Conservation (phyloP, 257 asterid genomes). For the Solanum chmielewskii region DNA sequence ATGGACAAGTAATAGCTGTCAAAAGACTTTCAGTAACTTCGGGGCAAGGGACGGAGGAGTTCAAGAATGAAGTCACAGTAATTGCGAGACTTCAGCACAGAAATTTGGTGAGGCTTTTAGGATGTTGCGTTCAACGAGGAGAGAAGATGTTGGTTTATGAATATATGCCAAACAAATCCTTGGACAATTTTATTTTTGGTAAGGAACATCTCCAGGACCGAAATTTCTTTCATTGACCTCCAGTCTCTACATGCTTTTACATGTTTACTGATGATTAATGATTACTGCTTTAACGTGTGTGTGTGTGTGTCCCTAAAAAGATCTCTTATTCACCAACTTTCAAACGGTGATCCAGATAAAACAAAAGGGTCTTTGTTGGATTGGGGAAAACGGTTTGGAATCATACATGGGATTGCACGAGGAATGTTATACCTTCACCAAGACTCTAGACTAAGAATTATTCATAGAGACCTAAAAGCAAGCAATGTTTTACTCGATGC, state of each 20-base stretch:
- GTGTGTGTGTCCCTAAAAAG: not conserved
- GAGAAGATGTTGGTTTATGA: constrained; percentile 30
- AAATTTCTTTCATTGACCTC: not conserved
- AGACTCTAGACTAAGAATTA: constrained; percentile 20
- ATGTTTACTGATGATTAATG: not conserved
- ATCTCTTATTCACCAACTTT: not conserved
- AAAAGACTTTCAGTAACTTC: constrained; percentile 16
- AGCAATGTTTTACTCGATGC: constrained; percentile 21
- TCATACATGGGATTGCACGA: constrained; percentile 17
- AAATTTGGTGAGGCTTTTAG: constrained; percentile 24
- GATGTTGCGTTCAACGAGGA: constrained; percentile 17
- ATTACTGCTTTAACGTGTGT: not conserved
- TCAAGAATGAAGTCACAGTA: constrained; percentile 21
- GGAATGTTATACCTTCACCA: constrained; percentile 25
- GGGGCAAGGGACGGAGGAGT: constrained; percentile 18
- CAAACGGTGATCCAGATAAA: constrained; percentile 3
- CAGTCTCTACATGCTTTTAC: not conserved
- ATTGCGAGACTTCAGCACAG: constrained; percentile 25
- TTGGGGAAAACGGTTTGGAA: constrained; percentile 16
- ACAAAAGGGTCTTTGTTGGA: constrained; percentile 4
- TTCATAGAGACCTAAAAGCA: constrained; percentile 30
- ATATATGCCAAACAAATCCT: constrained; percentile 19
- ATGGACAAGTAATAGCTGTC: constrained; percentile 19
- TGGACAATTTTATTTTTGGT: constrained; percentile 25
- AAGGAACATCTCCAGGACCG: not conserved